Evolutionary conservation across 495 filamentous ascomycete species (phyloP).

Genomic region (Jackrogersella minutella): DNA sequence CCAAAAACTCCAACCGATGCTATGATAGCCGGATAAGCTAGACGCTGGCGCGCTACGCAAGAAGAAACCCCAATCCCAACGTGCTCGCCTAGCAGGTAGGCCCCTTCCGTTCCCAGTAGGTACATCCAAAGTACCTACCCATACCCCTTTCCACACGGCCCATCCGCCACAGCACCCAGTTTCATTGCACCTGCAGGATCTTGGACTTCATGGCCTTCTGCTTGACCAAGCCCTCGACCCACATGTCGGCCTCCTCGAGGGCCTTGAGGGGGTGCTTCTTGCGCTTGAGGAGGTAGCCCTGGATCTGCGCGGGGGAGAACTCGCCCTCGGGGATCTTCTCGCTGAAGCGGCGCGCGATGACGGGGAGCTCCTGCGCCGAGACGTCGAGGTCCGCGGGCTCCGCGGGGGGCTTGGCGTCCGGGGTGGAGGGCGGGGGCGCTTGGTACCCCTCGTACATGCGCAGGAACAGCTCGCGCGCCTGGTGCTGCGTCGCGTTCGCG

Average conservation of each 20-base stretch:
- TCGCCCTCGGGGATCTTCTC: slow-evolving; percentile 54
- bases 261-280: slow-evolving; percentile 69
- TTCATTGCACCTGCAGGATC: slow-evolving; percentile 49
- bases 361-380: slow-evolving; percentile 44
- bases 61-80: not conserved
- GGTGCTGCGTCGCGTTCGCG: slow-evolving; percentile 66
- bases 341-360: slow-evolving; percentile 56
- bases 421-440: not conserved
- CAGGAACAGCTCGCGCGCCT: slow-evolving; percentile 73
- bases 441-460: slow-evolving; percentile 70
- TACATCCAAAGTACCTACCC: no score
- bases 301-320: slow-evolving; percentile 75
- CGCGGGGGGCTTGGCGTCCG: no score
- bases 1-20: not conserved
- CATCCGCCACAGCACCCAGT: not conserved
- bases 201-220: slow-evolving; percentile 54
- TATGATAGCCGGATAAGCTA: not conserved
- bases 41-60: not conserved
- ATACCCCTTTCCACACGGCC: not conserved
- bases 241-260: slow-evolving; percentile 61
- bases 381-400: slow-evolving; percentile 28
- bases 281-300: slow-evolving; percentile 71
- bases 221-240: slow-evolving; percentile 60
- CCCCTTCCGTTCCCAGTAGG: not conserved
- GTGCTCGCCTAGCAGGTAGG: not conserved